phyloP scores from a whole-genome alignment of 306 rosid genomes.

The Dryas alaskensis region DNA sequence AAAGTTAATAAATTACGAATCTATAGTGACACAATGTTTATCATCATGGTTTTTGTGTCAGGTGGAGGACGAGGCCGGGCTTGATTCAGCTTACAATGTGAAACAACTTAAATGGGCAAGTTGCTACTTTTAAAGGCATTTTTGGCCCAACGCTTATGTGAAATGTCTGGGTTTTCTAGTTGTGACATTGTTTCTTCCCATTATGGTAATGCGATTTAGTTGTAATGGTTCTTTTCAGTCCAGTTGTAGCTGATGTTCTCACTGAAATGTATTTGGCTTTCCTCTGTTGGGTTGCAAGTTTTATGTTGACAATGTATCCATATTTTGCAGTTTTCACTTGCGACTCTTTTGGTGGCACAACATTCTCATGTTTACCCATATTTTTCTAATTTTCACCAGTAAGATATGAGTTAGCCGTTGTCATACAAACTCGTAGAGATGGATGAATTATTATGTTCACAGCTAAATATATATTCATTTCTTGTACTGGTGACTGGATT shows the following conservation, averaged over 20 bases:
- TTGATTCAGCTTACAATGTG: slow-evolving; percentile 25
- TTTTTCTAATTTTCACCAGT: too few relatives aligned
- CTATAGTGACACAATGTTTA: not conserved
- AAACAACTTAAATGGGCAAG: slow-evolving; percentile 11
- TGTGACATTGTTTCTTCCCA: not conserved
- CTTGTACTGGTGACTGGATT: too few relatives aligned
- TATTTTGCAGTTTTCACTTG: not conserved
- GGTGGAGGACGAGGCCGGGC: slow-evolving; percentile 72
- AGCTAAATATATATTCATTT: too few relatives aligned
- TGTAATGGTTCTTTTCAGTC: not conserved
- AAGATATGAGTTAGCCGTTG: too few relatives aligned
- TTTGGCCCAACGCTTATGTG: slow-evolving; percentile 25
- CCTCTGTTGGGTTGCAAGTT: not conserved
- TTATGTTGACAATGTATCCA: not conserved
- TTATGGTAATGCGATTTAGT: not conserved
- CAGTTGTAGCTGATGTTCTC: not conserved
- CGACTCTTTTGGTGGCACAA: not conserved
- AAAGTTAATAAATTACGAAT: not conserved
- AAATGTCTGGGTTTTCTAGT: not conserved
- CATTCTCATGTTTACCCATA: too few relatives aligned
- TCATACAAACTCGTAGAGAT: too few relatives aligned
- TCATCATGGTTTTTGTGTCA: slow-evolving; percentile 6
- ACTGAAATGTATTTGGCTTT: not conserved
- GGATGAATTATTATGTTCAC: too few relatives aligned
- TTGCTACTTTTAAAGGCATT: slow-evolving; percentile 47